Base-by-base conservation (phyloP, 345 rosid species). In the Camelina sativa region DNA sequence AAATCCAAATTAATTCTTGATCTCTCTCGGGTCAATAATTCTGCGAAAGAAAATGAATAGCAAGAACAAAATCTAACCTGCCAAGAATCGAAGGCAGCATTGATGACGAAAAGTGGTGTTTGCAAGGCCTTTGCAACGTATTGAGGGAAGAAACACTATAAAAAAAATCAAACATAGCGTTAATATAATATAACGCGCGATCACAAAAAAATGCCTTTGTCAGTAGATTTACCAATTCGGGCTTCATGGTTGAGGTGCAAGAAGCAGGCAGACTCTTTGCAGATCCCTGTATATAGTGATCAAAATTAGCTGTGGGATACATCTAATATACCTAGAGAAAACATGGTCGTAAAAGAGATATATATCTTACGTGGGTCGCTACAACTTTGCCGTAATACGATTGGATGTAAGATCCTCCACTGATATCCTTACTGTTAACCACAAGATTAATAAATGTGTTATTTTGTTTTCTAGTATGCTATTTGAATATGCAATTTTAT, bases 61-160 rank as follows among this genome's bases (percentile, higher is more conserved):
- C 1, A 20, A 56, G 35, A 62, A 20, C 0, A 23, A 52, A 66
- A 56, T 1, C 65, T 2, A 66, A 95, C 99, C 99, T 96, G 86
- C 99, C 99, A 92, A 11, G 89, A 88, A 83, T 92, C 98, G 43
- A 89, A 90, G 32, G 94, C 96, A 2, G 99, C 85, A 81, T 95
- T 95, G 40, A 91, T 78, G 72, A 96, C 79, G 65, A 96, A 96
- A 30, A 96, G 79, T 1, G 99, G 98, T 1, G 97, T 92, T 77
- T 69, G 78, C 50, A 96, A 76, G 58, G 85, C 79, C 19, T 65
- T 73, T 7, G 71, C 88, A 75, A 88, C 86, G 43, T 92, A 63
- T 81, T 96, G 92, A 0, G 99, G 99, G 91, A 96, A 96, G 91
- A 96, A 92, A 81, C 98, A 96, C 99, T 92, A 88, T 16, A 8